Conservation (phyloP, 2,329 filamentous ascomycete genomes). For the Hymenoscyphus repandus region DNA sequence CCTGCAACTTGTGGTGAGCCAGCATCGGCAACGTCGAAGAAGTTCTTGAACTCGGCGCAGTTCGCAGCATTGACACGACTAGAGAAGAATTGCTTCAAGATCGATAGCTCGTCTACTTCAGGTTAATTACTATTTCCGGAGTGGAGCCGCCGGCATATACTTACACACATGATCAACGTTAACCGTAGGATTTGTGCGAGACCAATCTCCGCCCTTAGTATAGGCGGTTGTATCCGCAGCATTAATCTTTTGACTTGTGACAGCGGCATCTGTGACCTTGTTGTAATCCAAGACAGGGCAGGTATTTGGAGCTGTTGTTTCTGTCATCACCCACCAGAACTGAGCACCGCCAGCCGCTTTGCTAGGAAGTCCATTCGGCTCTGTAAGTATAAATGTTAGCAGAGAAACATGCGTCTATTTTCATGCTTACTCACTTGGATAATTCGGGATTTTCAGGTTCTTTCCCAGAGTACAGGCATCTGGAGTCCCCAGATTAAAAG, state of each 20-base stretch:
- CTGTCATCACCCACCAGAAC: constrained; percentile 7
- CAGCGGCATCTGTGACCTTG: background rate
- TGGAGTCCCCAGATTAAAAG: constrained; percentile 1
- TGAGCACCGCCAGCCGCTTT: background rate
- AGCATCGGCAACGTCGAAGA: background rate
- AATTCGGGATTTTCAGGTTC: constrained; percentile 3
- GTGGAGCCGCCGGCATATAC: background rate
- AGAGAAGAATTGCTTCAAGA: constrained; percentile 5
- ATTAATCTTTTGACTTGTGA: constrained; percentile 3
- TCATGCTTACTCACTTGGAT: constrained; percentile 2
- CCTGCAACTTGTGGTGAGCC: background rate
- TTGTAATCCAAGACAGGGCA: constrained; percentile 5
- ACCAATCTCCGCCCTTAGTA: constrained; percentile 5
- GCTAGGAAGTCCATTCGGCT: background rate
- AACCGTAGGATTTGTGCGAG: background rate
- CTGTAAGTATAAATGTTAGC: background rate
- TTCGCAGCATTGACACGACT: background rate
- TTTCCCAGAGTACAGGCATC: constrained; percentile 1
- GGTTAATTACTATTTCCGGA: background rate
- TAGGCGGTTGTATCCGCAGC: background rate
- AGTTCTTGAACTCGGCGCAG: constrained; percentile 1
- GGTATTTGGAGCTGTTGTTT: background rate
- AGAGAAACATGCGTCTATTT: background rate
- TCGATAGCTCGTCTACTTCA: constrained; percentile 3
- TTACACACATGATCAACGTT: constrained; percentile 8